A percentile compares a stretch with the other conserved stretches of the same genome.
These are phyloP conservation scores for Ustilago esculenta DNA, from an alignment of 1,284 basidiomycete genomes.

Conservation along the genomic window DNA sequence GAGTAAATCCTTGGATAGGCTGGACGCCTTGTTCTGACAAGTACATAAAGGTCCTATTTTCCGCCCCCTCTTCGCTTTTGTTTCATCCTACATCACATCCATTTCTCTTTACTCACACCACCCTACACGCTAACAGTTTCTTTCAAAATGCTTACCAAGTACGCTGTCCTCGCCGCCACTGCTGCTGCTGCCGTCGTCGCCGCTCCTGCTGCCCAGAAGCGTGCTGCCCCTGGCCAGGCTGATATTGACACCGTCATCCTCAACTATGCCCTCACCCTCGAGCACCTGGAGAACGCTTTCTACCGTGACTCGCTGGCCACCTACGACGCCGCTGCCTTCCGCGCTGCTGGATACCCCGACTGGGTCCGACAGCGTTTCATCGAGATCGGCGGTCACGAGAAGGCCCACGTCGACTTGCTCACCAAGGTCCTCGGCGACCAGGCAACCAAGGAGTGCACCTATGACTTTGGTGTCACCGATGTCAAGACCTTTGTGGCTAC, in stretches of 20 bases:
- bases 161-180: constrained; percentile 51
- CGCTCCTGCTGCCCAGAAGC: constrained; percentile 44
- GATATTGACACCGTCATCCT: constrained; percentile 69
- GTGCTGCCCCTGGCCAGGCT: constrained; percentile 58
- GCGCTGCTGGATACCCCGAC: constrained; percentile 71
- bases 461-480: constrained; percentile 71
- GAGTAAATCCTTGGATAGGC: background rate
- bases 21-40: background rate
- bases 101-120: background rate
- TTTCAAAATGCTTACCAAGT: constrained; percentile 53
- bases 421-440: constrained; percentile 72
- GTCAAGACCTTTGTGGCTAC: constrained; percentile 71
- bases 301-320: constrained; percentile 67
- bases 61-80: background rate
- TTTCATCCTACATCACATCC: constrained; percentile 4
- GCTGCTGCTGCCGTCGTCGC: constrained; percentile 46
- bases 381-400: constrained; percentile 70
- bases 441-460: constrained; percentile 73
- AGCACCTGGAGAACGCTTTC: constrained; percentile 77
- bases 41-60: constrained; percentile 18
- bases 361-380: constrained; percentile 71
- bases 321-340: constrained; percentile 71
- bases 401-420: constrained; percentile 71
- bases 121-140: too few species aligned
- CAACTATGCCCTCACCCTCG: constrained; percentile 76